These are phyloP conservation scores for Botrytis squamosa DNA, from an alignment of 2,329 filamentous ascomycete species.

Conservation along the genomic window DNA sequence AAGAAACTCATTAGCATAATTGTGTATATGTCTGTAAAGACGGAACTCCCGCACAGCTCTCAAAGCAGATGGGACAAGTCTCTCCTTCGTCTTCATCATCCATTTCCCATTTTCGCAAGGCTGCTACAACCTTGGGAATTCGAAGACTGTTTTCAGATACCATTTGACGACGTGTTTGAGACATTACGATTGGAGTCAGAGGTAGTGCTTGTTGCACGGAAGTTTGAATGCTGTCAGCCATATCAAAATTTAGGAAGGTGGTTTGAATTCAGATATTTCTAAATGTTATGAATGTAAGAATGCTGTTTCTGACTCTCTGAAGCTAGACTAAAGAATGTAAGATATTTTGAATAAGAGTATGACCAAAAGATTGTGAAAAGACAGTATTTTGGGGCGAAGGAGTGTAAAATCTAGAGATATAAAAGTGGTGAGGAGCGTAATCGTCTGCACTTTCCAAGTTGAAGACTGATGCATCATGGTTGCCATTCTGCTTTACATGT, in stretches of 20 bases:
- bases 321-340: neutral
- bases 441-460: neutral
- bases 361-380: slow-evolving; percentile 35
- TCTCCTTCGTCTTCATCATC: neutral
- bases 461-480: neutral
- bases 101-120: neutral
- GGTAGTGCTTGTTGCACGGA: neutral
- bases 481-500: slow-evolving; percentile 17
- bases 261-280: neutral
- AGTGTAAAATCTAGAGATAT: neutral
- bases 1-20: neutral
- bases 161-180: neutral
- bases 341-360: neutral
- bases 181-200: neutral
- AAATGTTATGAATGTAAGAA: neutral
- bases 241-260: neutral
- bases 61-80: neutral
- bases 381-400: neutral
- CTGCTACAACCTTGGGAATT: accelerated
- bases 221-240: neutral
- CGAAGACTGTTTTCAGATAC: neutral
- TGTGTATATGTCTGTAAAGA: neutral
- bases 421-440: no score
- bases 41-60: neutral
- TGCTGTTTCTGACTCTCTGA: neutral